phyloP scores from a whole-genome alignment of 306 rosid genomes.

The Castanospermum australe region DNA sequence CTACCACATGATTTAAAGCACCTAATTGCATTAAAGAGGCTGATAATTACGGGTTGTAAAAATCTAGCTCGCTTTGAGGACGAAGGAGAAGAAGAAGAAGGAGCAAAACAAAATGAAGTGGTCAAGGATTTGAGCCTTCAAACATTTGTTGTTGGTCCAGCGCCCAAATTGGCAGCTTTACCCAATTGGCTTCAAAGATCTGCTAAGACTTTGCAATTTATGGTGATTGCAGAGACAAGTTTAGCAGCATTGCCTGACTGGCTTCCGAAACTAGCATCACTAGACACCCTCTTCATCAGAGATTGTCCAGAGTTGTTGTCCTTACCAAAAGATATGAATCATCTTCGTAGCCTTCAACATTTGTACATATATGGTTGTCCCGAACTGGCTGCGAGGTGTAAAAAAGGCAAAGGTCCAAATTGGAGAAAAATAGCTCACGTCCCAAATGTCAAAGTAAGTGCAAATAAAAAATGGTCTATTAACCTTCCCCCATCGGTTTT shows the following conservation, averaged over 20 bases:
- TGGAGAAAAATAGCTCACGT: conserved; percentile 31
- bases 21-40: conserved; percentile 10
- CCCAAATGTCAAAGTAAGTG: conserved; percentile 30
- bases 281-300: conserved; percentile 23
- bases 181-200: conserved; percentile 21
- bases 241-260: conserved; percentile 26
- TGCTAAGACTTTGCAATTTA: background rate
- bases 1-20: conserved; percentile 25
- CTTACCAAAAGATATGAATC: conserved; percentile 12
- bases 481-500: too few relatives aligned
- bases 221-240: conserved; percentile 1
- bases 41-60: conserved; percentile 4
- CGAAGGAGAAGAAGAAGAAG: background rate
- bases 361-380: conserved; percentile 26
- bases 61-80: background rate
- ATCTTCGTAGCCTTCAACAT: conserved; percentile 20
- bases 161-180: conserved; percentile 17
- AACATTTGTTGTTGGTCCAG: too few relatives aligned
- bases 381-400: conserved; percentile 27
- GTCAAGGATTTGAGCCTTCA: too few relatives aligned
- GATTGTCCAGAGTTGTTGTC: too few relatives aligned
- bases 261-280: conserved; percentile 26
- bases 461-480: too few relatives aligned
- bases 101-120: too few relatives aligned
- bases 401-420: background rate